Conservation (phyloP, 768 basidiomycete genomes). For the Sporobolomyces roseus region DNA sequence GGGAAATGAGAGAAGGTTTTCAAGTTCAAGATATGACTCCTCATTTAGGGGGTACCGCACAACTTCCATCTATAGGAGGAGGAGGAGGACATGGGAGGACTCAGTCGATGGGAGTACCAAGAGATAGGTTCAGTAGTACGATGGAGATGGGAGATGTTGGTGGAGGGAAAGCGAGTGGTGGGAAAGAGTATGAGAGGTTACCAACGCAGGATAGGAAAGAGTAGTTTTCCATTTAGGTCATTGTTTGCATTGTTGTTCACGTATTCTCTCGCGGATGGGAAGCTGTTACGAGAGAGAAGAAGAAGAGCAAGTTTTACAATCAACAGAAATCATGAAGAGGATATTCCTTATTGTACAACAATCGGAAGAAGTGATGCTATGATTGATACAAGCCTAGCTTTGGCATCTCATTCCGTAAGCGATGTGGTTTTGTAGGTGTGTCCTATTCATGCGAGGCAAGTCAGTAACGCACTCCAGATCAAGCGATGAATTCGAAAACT, state of each 20-base stretch:
- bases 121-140: background rate
- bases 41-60: background rate
- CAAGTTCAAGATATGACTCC: conserved; percentile 18
- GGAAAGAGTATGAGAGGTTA: background rate
- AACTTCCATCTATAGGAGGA: background rate
- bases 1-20: conserved; percentile 85
- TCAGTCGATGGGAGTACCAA: conserved; percentile 1
- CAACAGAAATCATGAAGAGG: too few relatives aligned
- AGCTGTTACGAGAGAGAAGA: too few relatives aligned
- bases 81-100: background rate
- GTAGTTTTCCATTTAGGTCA: background rate
- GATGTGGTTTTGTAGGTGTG: background rate
- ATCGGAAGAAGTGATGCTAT: too few relatives aligned
- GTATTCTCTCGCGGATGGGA: too few relatives aligned
- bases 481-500: background rate
- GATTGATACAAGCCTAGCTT: too few relatives aligned
- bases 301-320: background rate
- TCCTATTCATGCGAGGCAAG: background rate
- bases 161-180: background rate
- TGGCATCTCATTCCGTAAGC: too few relatives aligned
- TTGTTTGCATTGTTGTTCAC: too few relatives aligned
- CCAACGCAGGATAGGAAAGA: conserved; percentile 11
- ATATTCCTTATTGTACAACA: too few relatives aligned
- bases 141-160: conserved; percentile 7
- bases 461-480: too few relatives aligned